A percentile compares a stretch with the other conserved stretches of the same genome.
Evolutionary conservation across 805 yeast genomes (phyloP).

Genomic region (Teunomyces kruisii): DNA sequence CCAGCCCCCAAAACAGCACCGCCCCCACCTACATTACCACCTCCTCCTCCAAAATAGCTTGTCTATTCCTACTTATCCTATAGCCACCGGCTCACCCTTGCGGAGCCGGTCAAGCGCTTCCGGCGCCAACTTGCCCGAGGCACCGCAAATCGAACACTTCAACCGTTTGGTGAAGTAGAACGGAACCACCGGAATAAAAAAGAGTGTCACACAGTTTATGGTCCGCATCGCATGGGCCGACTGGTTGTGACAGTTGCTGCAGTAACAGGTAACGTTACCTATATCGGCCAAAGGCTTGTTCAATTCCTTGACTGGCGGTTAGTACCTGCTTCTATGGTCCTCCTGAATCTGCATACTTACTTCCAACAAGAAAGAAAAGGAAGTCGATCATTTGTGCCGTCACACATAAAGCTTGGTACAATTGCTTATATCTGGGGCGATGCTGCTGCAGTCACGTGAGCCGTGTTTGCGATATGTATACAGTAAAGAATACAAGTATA

Average conservation of each 20-base stretch:
- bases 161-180: conserved; percentile 51
- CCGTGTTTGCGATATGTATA: no score
- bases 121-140: conserved; percentile 28
- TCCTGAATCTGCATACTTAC: conserved; percentile 20
- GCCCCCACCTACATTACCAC: conserved; percentile 12
- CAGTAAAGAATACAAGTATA: no score
- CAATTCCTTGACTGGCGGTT: conserved; percentile 30
- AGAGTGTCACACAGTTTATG: conserved; percentile 52
- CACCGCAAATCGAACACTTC: conserved; percentile 52
- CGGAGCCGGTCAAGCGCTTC: conserved; percentile 24
- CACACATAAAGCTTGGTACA: no score
- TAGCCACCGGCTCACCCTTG: conserved; percentile 37
- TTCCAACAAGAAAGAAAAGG: conserved; percentile 34
- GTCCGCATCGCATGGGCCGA: conserved; percentile 53
- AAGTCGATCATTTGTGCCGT: conserved; percentile 23
- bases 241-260: conserved; percentile 60
- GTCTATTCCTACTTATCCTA: conserved; percentile 7
- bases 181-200: conserved; percentile 56
- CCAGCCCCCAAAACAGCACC: conserved; percentile 12
- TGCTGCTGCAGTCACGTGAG: no score
- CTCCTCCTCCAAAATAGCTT: conserved; percentile 18
- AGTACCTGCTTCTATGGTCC: conserved; percentile 7
- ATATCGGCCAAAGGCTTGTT: conserved; percentile 31
- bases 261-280: conserved; percentile 38
- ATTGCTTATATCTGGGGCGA: no score